These are phyloP conservation scores for Entomortierella lignicola DNA, from an alignment of 192 early-diverging fungal genomes.

Conservation along the genomic window DNA sequence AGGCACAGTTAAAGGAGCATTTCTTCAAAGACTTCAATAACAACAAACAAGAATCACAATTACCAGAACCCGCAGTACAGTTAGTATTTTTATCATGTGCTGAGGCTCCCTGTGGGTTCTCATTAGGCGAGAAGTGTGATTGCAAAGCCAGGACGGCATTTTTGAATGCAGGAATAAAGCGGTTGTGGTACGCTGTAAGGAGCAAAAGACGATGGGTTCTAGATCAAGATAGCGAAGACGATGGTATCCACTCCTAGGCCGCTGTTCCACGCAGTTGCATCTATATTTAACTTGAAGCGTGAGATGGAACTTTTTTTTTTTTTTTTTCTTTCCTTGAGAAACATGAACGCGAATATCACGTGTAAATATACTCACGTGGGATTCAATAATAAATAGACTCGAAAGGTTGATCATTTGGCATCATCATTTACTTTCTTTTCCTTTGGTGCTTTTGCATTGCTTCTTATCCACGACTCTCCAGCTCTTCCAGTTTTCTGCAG, in stretches of 20 bases:
- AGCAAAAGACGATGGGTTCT: slow-evolving; percentile 47
- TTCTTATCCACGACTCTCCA: background rate
- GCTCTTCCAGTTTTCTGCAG: background rate
- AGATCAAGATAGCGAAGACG: slow-evolving; percentile 34
- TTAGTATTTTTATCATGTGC: slow-evolving; percentile 47
- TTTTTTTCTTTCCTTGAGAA: too few species aligned
- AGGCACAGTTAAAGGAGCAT: slow-evolving; percentile 33
- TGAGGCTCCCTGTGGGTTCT: slow-evolving; percentile 41
- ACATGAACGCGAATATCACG: background rate
- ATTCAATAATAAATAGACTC: background rate
- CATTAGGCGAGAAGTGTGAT: slow-evolving; percentile 45
- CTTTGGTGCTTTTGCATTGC: too few species aligned
- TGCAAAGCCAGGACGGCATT: slow-evolving; percentile 45
- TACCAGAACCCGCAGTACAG: slow-evolving; percentile 13
- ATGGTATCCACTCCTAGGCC: background rate
- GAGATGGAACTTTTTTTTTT: too few species aligned
- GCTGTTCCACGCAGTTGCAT: too few species aligned
- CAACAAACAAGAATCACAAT: background rate
- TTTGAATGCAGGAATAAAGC: slow-evolving; percentile 47
- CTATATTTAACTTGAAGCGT: too few species aligned
- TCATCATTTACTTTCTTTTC: background rate
- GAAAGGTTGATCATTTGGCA: background rate
- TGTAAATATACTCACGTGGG: background rate
- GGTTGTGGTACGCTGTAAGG: slow-evolving; percentile 41
- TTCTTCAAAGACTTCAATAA: slow-evolving; percentile 27